phyloP scores from a whole-genome alignment of 768 basidiomycete species.

The Kwoniella dendrophila region DNA sequence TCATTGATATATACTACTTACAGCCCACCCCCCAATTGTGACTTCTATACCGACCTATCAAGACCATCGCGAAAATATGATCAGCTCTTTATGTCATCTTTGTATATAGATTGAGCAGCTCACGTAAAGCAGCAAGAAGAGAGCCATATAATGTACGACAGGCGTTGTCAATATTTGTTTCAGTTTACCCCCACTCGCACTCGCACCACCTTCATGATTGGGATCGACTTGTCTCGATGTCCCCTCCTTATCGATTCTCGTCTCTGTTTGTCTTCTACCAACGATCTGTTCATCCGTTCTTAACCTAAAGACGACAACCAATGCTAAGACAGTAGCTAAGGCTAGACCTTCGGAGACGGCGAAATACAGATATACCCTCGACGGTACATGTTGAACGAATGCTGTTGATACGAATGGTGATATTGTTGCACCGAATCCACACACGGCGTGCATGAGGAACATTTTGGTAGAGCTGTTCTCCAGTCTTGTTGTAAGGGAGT shows the following conservation, averaged over 20 bases:
- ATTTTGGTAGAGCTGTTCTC: slow-evolving; percentile 58
- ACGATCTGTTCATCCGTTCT: slow-evolving; percentile 69
- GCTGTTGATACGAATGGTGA: slow-evolving; percentile 80
- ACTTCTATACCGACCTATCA: slow-evolving; percentile 56
- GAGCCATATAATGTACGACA: slow-evolving; percentile 49
- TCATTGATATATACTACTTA: too few species aligned
- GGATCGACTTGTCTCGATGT: not conserved
- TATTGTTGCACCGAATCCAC: slow-evolving; percentile 61
- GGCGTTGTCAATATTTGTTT: slow-evolving; percentile 45
- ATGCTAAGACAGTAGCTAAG: slow-evolving; percentile 61
- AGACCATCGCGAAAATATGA: too few species aligned
- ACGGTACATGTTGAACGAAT: slow-evolving; percentile 59
- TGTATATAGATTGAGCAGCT: too few species aligned
- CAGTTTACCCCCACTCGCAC: slow-evolving; percentile 45
- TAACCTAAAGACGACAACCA: slow-evolving; percentile 67
- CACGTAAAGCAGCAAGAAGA: slow-evolving; percentile 56
- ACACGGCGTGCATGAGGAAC: slow-evolving; percentile 47
- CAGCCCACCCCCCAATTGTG: slow-evolving; percentile 55
- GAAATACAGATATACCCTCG: slow-evolving; percentile 64
- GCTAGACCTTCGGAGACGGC: slow-evolving; percentile 72
- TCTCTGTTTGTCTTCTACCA: slow-evolving; percentile 22
- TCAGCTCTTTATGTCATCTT: too few species aligned
- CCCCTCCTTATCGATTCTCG: slow-evolving; percentile 5
- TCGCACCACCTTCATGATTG: slow-evolving; percentile 9
- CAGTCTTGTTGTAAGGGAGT: slow-evolving; percentile 60